Conservation (phyloP, 2,329 filamentous ascomycete species). For the Monosporascus sp. region DNA sequence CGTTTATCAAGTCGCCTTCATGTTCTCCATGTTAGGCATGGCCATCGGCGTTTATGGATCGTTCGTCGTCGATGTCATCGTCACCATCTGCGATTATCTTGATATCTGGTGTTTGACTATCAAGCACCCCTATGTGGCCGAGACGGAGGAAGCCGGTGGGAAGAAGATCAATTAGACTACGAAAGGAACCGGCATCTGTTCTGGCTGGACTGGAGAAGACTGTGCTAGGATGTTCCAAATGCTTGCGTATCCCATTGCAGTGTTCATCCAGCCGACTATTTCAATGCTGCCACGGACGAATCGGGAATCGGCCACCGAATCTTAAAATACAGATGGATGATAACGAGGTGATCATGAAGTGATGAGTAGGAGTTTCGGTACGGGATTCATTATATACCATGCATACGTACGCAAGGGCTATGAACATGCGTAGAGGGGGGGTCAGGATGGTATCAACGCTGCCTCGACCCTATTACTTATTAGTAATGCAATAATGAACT, state of each 20-base stretch:
- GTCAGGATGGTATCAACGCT: background rate
- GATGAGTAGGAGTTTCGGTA: background rate
- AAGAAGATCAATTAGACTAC: constrained; percentile 32
- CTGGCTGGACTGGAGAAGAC: too few relatives aligned
- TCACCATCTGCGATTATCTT: constrained; percentile 94
- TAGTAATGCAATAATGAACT: background rate
- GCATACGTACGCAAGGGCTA: background rate
- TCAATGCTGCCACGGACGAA: background rate
- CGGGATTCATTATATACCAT: background rate
- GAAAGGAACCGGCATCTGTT: background rate
- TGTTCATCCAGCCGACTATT: background rate
- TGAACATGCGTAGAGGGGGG: background rate
- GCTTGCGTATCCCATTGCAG: too few relatives aligned
- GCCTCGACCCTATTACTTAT: background rate
- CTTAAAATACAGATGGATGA: too few relatives aligned
- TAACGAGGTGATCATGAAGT: background rate
- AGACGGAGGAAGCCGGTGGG: constrained; percentile 30
- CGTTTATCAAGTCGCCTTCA: constrained; percentile 85
- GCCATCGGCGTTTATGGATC: constrained; percentile 91
- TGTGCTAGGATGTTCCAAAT: too few relatives aligned
- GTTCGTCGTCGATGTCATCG: constrained; percentile 95
- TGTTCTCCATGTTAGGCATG: constrained; percentile 82
- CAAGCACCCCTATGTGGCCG: constrained; percentile 67
- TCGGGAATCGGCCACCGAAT: background rate
- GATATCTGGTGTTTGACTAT: constrained; percentile 99